Evolutionary conservation across 2,329 filamentous ascomycete genomes (phyloP), one percentile per base, ranked within the genome.

Genomic region (Xenoacremonium recifei): DNA sequence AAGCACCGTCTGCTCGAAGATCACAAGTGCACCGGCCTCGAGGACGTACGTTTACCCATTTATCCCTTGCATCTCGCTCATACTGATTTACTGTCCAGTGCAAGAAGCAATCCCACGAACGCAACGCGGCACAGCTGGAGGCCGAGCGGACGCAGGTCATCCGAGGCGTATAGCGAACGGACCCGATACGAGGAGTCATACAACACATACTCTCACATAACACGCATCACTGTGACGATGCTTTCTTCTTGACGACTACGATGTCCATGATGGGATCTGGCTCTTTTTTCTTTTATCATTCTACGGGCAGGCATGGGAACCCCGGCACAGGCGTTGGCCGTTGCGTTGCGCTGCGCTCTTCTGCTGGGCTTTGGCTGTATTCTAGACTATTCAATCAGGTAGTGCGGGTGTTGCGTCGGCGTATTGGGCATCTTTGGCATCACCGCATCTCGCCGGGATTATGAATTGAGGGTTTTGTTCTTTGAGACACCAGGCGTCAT

Each of bases 51-150:
- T 65, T 30, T 34, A 15, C 25, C 19, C 35, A 13, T n/a, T 16
- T 34, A 18, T 31, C 34, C 32, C 17, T 23, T 6, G 13, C 12
- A 17, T 19, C 15, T 27, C 15, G 19, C 16, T 35, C 38, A 44
- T 41, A 45, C 49, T 39, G 42, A 43, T 40, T 12, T 13, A 11
- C 18, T 16, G 13, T 44, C 21, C 61, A 85, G 82, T 96, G 92
- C 79, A 96, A 96, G 79, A 93, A 95, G 75, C 90, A 96, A 68
- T 92, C 89, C 35, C 89, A 96, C 69, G 89, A 95, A 66, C 84
- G 90, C 54, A 99, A 99, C 66, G 88, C 89, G 45, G 87, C 90
- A 53, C 91, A 95, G 72, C 76, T 99, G 63, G 89, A 96, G 69
- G 82, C 84, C 44, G 92, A 99, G 77, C 80, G 92, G 62, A 99